A percentile compares a stretch with the other conserved stretches of the same genome.
phyloP scores from a whole-genome alignment of 306 rosid species.

The Leucaena leucocephala region DNA sequence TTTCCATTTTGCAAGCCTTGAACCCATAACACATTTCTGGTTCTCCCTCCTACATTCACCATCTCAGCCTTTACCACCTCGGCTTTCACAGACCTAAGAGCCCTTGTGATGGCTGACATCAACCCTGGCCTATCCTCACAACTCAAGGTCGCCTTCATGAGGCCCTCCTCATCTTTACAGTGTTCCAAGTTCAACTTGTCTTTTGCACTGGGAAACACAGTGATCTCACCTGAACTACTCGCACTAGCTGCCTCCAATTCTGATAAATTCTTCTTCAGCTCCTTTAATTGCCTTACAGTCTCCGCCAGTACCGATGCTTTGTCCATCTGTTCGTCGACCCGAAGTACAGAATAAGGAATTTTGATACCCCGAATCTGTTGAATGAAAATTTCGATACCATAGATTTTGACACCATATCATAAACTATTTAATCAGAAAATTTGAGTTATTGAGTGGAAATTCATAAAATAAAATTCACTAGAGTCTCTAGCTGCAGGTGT shows the following conservation, averaged over 20 bases:
- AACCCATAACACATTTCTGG: slow-evolving; percentile 58
- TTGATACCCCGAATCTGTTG: not conserved
- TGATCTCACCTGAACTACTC: slow-evolving; percentile 25
- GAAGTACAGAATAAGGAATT: not conserved
- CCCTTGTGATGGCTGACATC: slow-evolving; percentile 53
- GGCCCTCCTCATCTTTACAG: slow-evolving; percentile 42
- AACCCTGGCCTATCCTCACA: slow-evolving; percentile 64
- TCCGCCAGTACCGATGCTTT: slow-evolving; percentile 68
- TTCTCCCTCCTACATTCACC: slow-evolving; percentile 65
- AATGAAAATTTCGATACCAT: not conserved
- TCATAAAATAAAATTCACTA: not conserved
- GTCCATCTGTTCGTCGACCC: slow-evolving; percentile 53
- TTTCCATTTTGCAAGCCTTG: slow-evolving; percentile 46
- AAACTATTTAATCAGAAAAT: not conserved
- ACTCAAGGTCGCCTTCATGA: slow-evolving; percentile 59
- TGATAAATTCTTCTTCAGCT: slow-evolving; percentile 51
- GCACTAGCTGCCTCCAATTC: slow-evolving; percentile 42
- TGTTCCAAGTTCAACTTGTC: slow-evolving; percentile 49
- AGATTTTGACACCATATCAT: not conserved
- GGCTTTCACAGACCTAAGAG: slow-evolving; percentile 46
- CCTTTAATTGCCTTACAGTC: slow-evolving; percentile 58
- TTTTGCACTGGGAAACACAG: slow-evolving; percentile 52
- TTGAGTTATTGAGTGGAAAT: not conserved
- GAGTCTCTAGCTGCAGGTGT: not conserved
- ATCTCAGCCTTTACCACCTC: slow-evolving; percentile 65